A percentile compares a stretch with the other conserved stretches of the same genome.
phyloP scores from a whole-genome alignment of 306 rosid species.

The Fragaria vesca region DNA sequence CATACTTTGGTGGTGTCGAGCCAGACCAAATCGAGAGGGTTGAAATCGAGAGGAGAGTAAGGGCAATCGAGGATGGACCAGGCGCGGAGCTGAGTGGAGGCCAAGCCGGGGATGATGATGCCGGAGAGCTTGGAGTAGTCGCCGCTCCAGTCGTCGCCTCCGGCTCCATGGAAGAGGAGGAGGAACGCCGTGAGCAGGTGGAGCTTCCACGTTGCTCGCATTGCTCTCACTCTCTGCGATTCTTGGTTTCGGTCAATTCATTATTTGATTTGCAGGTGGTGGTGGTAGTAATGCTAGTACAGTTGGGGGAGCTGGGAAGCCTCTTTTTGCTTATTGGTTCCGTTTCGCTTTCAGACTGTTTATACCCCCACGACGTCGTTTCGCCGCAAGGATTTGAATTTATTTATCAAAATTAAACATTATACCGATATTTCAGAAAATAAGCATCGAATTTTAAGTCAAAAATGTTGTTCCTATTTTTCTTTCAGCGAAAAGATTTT shows the following conservation, averaged over 20 bases:
- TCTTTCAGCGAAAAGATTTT: too few relatives aligned
- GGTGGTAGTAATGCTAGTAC: background rate
- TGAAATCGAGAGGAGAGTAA: conserved; percentile 94
- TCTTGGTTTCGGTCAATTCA: background rate
- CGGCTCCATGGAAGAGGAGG: background rate
- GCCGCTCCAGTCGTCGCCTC: conserved; percentile 42
- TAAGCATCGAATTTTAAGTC: too few relatives aligned
- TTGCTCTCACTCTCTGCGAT: background rate
- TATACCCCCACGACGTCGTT: conserved; percentile 12
- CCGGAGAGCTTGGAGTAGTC: conserved; percentile 91
- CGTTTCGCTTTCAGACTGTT: background rate
- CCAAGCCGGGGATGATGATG: conserved; percentile 93
- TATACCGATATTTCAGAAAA: too few relatives aligned
- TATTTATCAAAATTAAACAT: too few relatives aligned
- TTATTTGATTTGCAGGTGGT: background rate
- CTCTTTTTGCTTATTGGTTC: background rate
- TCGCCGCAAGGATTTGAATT: too few relatives aligned
- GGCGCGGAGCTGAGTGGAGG: conserved; percentile 97
- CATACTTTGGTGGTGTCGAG: conserved; percentile 87
- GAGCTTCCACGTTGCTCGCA: conserved; percentile 25
- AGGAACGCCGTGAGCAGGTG: conserved; percentile 26
- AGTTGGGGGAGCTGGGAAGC: conserved; percentile 9
- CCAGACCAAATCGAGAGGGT: conserved; percentile 99
- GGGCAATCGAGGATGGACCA: conserved; percentile 99
- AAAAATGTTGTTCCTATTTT: too few relatives aligned